Base-by-base conservation (phyloP, 352 stramenopile species). In the Thraustochytrium striatum region DNA sequence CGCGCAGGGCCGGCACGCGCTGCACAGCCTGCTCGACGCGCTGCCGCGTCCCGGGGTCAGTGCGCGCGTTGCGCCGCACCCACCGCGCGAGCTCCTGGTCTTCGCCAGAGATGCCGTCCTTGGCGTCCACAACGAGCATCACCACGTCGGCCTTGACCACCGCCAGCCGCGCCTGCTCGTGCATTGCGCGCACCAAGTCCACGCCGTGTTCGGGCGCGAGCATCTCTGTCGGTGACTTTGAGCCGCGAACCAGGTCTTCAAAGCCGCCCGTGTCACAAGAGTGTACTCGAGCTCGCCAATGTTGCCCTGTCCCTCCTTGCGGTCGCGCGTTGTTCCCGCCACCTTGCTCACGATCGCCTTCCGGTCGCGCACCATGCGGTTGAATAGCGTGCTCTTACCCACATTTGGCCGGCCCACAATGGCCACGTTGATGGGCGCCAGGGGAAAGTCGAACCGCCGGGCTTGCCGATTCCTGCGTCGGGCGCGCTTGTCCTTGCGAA, bases 381-480 rank as follows among this genome's bases (percentile, higher is more conserved):
- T 95, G 79, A 89, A 89, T 21, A 90, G 78, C 57, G 79, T 88
- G 21, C 82, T 89, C 82, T 97, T 97, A 57, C 92, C 92, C 53
- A 96, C 91, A 78, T 97, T 97, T 3, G 92, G 91, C 47, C 91
- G 79, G 39, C 92, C 92, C 28, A 97, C 87, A 43, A 97, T 90
- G 0, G 90, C 88, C 72, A 96, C 86, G 80, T 50, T 55, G 2
- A 75, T 55, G n/a, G 58, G 58, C n/a, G 11, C 65, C 21, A 75
- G 65, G n/a, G 43, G 33, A 25, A 75, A 75, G 41, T 72, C 65
- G 50, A n/a, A n/a, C n/a, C n/a, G n/a, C n/a, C n/a, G n/a, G n/a
- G n/a, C n/a, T n/a, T n/a, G n/a, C n/a, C n/a, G n/a, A n/a, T n/a
- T n/a, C n/a, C n/a, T n/a, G n/a, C n/a, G n/a, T n/a, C n/a, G n/a